Percentiles rank a stretch among this genome's conserved stretches.
phyloP scores from a whole-genome alignment of 2,329 filamentous ascomycete genomes.

The Hortaea werneckii region DNA sequence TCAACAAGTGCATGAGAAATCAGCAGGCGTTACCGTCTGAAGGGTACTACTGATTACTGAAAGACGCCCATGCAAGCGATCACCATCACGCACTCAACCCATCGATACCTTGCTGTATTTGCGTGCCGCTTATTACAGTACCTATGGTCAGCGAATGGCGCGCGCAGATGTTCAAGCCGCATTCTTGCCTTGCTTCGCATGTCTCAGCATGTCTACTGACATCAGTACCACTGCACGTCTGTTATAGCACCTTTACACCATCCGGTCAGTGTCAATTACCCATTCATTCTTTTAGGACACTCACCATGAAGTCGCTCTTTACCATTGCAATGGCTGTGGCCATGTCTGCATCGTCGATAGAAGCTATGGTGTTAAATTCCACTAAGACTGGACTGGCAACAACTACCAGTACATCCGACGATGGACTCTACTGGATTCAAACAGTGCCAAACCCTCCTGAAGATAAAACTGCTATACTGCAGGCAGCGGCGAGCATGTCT shows the following conservation, averaged over 20 bases:
- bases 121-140: neutral
- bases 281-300: too few species aligned
- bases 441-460: neutral
- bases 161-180: neutral
- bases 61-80: too few species aligned
- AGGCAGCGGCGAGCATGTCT: neutral
- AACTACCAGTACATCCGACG: neutral
- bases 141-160: neutral
- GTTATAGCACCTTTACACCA: too few species aligned
- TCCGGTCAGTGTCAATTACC: too few species aligned
- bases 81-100: too few species aligned
- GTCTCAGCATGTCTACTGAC: constrained; percentile 1
- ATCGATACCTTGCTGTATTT: neutral
- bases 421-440: neutral
- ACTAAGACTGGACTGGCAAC: too few species aligned
- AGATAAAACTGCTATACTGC: neutral
- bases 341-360: neutral
- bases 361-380: too few species aligned
- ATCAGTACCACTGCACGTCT: neutral
- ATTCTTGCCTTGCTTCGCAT: constrained; percentile 3
- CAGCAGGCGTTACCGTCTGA: too few species aligned
- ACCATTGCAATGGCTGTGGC: neutral
- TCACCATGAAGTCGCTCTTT: constrained; percentile 1
- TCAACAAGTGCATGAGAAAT: too few species aligned
- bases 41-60: too few species aligned